Base-by-base conservation (phyloP, 306 rosid species). In the Cyamopsis tetragonoloba region DNA sequence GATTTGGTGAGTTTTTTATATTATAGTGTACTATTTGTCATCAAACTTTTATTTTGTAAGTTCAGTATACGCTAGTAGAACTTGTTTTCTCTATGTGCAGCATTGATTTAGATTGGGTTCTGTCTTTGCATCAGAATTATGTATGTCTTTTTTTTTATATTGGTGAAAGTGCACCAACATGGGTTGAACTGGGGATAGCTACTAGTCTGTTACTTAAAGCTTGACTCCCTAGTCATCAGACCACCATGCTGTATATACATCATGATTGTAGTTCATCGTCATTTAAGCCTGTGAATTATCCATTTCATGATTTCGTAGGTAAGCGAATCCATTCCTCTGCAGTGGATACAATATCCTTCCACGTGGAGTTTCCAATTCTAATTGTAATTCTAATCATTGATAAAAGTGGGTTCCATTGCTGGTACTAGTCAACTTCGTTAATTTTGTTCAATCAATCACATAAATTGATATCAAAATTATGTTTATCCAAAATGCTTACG, bases 1-100 rank as follows among this genome's bases (percentile, higher is more conserved):
- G 81, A 77, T 64, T 71, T 77, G 81, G 81, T 77, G 17, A 77
- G 76, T 64, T 24, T 53, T 61, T 17, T 42, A 57, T 53, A 44
- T 47, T 7, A n/a, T n/a, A n/a, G 42, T 32, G 18, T 61, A 62
- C 14, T 22, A 50, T 18, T 42, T 41, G 32, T 50, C 51, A 50
- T 46, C 66, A 30, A 76, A 68, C 19, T 19, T 51, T 5, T 68
- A 37, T 43, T 48, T 51, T 34, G 39, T n/a, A 43, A 34, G 44
- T 34, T 54, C n/a, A 35, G 22, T 56, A 22, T 12, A 24, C 14
- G 26, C 47, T 5, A n/a, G 47, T 53, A 66, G 47, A n/a, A 37
- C 34, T 15, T 31, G 55, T 19, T 26, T 35, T 26, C 20, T 2
- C 66, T 53, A 28, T 58, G 30, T n/a, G 20, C 50, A n/a, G 54